Conservation (phyloP, 1,284 basidiomycete species). For the Lentinula novae-zelandiae region DNA sequence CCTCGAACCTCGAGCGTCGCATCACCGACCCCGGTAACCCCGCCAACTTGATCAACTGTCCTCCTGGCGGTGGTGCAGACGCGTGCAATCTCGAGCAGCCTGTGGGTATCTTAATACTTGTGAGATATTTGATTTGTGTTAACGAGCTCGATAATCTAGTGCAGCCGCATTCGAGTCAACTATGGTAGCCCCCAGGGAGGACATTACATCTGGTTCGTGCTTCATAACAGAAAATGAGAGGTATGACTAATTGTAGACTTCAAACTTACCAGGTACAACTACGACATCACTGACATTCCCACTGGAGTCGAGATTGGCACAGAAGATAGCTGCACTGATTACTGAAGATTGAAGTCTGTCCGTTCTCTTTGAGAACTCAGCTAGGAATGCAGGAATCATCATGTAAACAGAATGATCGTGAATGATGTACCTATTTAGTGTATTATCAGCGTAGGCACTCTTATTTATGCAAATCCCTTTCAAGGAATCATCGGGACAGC, state of each 20-base stretch:
- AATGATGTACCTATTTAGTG: neutral
- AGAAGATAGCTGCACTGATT: slow-evolving; percentile 6
- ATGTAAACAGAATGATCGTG: neutral
- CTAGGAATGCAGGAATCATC: no score
- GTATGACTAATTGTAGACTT: neutral
- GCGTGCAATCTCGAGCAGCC: slow-evolving; percentile 6
- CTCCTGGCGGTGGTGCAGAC: slow-evolving; percentile 5
- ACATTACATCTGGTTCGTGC: slow-evolving; percentile 7
- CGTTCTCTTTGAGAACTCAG: neutral
- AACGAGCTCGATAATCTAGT: neutral
- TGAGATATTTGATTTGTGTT: neutral
- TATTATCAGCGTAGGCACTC: neutral
- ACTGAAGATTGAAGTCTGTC: neutral
- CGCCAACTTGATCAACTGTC: slow-evolving; percentile 8
- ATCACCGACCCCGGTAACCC: slow-evolving; percentile 6
- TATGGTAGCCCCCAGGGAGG: slow-evolving; percentile 4
- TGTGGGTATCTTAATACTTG: neutral
- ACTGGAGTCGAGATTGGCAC: neutral
- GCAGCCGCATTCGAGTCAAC: slow-evolving; percentile 8
- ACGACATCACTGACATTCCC: slow-evolving; percentile 7
- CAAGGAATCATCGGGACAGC: no score
- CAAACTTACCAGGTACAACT: slow-evolving; percentile 2
- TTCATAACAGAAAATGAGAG: neutral
- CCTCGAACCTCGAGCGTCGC: slow-evolving; percentile 5
- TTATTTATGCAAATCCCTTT: neutral